phyloP scores from a whole-genome alignment of 2,329 filamentous ascomycete species.

The Neofusicoccum cordaticola region DNA sequence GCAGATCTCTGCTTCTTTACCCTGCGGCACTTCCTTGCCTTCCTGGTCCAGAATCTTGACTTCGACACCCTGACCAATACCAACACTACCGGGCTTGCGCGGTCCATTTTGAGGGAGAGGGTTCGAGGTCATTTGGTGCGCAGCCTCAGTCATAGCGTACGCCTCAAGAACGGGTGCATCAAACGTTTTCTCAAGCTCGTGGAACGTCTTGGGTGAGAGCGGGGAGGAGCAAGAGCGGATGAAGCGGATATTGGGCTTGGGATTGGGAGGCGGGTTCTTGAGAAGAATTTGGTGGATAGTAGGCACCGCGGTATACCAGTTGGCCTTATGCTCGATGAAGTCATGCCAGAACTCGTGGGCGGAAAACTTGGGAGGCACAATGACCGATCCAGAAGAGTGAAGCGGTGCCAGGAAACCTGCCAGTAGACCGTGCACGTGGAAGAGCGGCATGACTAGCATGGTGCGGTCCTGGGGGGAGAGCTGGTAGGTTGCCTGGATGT shows the following conservation, averaged over 20 bases:
- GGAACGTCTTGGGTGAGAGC: constrained; percentile 75
- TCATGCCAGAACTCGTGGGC: constrained; percentile 80
- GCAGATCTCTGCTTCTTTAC: constrained; percentile 76
- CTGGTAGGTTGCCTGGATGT: constrained; percentile 75
- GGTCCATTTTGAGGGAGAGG: constrained; percentile 58
- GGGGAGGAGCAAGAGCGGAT: constrained; percentile 86
- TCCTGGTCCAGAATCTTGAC: constrained; percentile 71
- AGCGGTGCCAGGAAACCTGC: constrained; percentile 79
- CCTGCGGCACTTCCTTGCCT: constrained; percentile 66
- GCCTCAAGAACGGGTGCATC: constrained; percentile 81
- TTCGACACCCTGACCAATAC: constrained; percentile 79
- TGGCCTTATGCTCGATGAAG: constrained; percentile 70
- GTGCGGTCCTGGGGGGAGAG: constrained; percentile 71
- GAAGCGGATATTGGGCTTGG: constrained; percentile 73
- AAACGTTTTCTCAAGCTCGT: constrained; percentile 73
- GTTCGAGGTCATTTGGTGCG: constrained; percentile 78
- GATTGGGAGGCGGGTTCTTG: constrained; percentile 65
- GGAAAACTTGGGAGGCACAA: constrained; percentile 77
- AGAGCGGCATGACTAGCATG: constrained; percentile 85
- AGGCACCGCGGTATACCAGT: constrained; percentile 92
- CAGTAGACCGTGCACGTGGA: constrained; percentile 86
- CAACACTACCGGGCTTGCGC: constrained; percentile 78
- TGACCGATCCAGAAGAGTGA: constrained; percentile 70
- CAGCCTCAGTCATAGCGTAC: constrained; percentile 89
- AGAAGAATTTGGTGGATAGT: constrained; percentile 89